Evolutionary conservation across 176 grass and related monocot genomes (phyloP).

Genomic region (Aegilops longissima): DNA sequence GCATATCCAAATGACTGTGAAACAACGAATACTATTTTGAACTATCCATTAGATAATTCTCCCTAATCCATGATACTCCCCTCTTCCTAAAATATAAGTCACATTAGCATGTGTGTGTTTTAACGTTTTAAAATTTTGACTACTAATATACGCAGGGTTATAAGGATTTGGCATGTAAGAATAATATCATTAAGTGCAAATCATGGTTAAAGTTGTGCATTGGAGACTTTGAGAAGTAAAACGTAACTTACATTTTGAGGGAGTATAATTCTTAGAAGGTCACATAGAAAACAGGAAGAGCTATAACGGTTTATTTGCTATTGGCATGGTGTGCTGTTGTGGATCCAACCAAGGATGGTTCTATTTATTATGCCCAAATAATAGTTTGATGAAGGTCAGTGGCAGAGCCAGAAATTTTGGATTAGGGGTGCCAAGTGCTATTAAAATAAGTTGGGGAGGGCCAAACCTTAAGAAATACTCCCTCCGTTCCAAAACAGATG

Average conservation of each 20-base stretch:
- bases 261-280: background rate
- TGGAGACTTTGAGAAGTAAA: background rate
- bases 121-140: no score
- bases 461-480: no score
- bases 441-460: no score
- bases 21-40: background rate
- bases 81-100: background rate
- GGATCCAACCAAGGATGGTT: background rate
- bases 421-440: no score
- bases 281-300: background rate
- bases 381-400: background rate
- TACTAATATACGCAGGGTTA: no score
- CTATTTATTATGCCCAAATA: background rate
- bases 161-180: no score
- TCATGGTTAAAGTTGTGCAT: background rate
- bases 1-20: background rate
- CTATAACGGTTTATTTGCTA: background rate
- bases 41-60: background rate
- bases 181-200: background rate
- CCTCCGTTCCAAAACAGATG: no score
- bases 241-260: background rate
- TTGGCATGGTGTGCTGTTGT: background rate
- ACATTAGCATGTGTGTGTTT: no score
- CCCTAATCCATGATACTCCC: background rate
- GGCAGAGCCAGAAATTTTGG: no score